These are phyloP conservation scores for Mimosa bimucronata DNA, from an alignment of 306 rosid species.

Conservation along the genomic window DNA sequence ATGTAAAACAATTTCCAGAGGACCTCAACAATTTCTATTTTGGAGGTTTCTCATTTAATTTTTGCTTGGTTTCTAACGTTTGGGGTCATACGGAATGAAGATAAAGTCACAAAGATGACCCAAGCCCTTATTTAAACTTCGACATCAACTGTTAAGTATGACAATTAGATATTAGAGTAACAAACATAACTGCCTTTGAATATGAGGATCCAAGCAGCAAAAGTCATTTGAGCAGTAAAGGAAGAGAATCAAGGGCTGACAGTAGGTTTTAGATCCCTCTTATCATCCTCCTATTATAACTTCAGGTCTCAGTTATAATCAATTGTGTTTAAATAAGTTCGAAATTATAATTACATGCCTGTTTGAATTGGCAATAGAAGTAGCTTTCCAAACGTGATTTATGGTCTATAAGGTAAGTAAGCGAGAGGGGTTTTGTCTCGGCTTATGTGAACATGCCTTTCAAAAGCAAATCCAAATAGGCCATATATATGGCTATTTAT, in stretches of 20 bases:
- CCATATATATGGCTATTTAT: not conserved
- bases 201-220: not conserved
- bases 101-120: not conserved
- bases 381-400: no score
- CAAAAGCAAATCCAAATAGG: no score
- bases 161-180: not conserved
- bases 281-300: not conserved
- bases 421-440: no score
- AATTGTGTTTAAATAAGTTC: not conserved
- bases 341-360: not conserved
- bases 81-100: not conserved
- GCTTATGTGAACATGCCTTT: no score
- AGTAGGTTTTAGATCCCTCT: not conserved
- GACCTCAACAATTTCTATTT: no score
- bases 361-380: no score
- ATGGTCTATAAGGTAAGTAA: no score
- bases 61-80: not conserved
- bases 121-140: not conserved
- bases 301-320: constrained; percentile 1
- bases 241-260: not conserved
- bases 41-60: no score
- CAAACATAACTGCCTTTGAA: not conserved
- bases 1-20: not conserved
- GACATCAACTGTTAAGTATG: not conserved
- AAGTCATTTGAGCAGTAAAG: not conserved